Conservation (phyloP, 768 basidiomycete genomes). For the Suillus americanus region DNA sequence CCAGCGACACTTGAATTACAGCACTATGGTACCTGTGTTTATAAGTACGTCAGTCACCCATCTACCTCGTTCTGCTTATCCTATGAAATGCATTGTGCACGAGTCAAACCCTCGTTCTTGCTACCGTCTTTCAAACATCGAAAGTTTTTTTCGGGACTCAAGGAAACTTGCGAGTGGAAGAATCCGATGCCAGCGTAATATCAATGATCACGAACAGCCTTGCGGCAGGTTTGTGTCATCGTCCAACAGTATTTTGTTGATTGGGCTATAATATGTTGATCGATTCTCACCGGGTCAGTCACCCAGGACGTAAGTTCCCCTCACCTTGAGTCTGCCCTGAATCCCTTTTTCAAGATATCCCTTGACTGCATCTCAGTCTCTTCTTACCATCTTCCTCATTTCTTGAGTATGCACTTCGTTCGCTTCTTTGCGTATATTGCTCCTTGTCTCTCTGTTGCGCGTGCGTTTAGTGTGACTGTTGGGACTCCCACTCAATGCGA, state of each 20-base stretch:
- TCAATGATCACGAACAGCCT: not conserved
- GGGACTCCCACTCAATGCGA: too few relatives aligned
- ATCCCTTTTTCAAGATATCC: not conserved
- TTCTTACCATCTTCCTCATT: constrained; percentile 12
- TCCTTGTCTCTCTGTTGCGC: not conserved
- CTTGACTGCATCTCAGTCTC: not conserved
- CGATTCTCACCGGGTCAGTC: not conserved
- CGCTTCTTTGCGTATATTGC: constrained; percentile 19
- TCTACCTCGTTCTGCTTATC: not conserved
- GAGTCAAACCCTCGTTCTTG: not conserved
- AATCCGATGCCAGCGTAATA: not conserved
- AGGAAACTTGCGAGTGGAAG: not conserved
- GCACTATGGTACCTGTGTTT: not conserved
- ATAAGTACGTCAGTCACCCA: not conserved
- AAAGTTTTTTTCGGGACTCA: not conserved
- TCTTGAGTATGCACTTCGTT: constrained; percentile 27
- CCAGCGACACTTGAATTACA: not conserved
- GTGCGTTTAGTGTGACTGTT: too few relatives aligned
- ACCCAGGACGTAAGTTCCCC: not conserved
- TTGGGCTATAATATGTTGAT: not conserved
- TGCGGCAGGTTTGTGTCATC: not conserved
- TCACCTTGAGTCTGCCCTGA: not conserved
- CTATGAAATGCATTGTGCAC: not conserved
- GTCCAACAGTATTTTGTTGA: not conserved
- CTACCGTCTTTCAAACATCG: not conserved